These are phyloP conservation scores for Ligustrum vulgare DNA, from an alignment of 257 asterid species.

Conservation along the genomic window DNA sequence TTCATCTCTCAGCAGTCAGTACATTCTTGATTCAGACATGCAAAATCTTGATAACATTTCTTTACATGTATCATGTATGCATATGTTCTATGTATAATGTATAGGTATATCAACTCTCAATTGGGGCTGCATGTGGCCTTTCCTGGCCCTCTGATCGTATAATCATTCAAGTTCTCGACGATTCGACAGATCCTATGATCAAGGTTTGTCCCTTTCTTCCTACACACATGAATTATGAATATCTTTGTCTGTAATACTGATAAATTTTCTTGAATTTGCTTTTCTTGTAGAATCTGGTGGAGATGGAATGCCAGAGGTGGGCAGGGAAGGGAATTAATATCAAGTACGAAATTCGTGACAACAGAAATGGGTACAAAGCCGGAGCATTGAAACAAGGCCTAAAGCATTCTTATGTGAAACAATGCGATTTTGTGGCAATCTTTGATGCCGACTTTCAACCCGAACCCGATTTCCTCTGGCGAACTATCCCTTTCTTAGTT, in stretches of 20 bases:
- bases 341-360: conserved; percentile 85
- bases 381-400: conserved; percentile 90
- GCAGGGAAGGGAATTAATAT: conserved; percentile 88
- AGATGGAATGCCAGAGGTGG: conserved; percentile 91
- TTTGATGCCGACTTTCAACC: conserved; percentile 97
- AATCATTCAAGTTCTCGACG: conserved; percentile 85
- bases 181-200: conserved; percentile 74
- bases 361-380: conserved; percentile 90
- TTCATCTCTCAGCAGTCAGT: too few relatives aligned
- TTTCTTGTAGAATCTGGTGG: conserved; percentile 63
- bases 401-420: conserved; percentile 65
- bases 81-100: too few relatives aligned
- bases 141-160: conserved; percentile 95
- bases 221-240: too few relatives aligned
- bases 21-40: not conserved
- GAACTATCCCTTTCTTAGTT: conserved; percentile 66
- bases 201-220: conserved; percentile 36
- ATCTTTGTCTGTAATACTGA: too few relatives aligned
- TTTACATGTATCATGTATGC: too few relatives aligned
- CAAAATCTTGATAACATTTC: not conserved
- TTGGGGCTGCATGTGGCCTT: conserved; percentile 96
- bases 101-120: conserved; percentile 85
- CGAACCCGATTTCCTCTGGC: conserved; percentile 89
- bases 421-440: conserved; percentile 82
- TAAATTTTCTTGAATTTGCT: too few relatives aligned